These are phyloP conservation scores for Fusarium sp. DNA, from an alignment of 2,329 filamentous ascomycete species.

Conservation along the genomic window DNA sequence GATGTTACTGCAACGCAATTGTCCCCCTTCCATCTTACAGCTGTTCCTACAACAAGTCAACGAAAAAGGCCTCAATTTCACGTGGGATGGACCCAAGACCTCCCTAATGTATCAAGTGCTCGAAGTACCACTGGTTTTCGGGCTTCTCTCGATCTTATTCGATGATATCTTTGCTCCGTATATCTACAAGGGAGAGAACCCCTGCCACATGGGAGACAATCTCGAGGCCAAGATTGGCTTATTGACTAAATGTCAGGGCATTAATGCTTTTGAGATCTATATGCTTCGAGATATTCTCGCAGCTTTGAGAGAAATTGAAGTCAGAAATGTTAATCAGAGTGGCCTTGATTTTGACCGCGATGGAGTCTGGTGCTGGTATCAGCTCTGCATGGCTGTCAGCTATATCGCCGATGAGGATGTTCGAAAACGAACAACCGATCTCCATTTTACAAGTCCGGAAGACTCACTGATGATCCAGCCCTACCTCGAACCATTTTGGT, in stretches of 20 bases:
- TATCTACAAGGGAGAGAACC: neutral
- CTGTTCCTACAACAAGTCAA: neutral
- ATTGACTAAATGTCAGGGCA: neutral
- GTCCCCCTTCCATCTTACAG: neutral
- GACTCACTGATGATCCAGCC: neutral
- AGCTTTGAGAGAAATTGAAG: neutral
- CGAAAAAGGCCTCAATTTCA: neutral
- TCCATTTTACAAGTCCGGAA: neutral
- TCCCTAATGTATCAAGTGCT: no score
- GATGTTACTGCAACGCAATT: neutral
- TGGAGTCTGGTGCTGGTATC: neutral
- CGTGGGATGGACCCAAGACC: neutral
- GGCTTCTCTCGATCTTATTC: neutral
- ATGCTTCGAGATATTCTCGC: neutral
- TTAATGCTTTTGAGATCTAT: neutral
- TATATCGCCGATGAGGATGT: neutral
- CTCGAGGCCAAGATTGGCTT: neutral
- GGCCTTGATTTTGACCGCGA: neutral
- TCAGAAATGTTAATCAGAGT: neutral
- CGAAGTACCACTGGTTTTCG: no score
- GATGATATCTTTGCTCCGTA: neutral
- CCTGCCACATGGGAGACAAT: neutral
- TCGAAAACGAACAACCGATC: neutral
- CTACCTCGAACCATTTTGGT: neutral
- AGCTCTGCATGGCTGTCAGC: neutral